Percentiles rank a stretch among this genome's conserved stretches.
Evolutionary conservation across 1,284 basidiomycete species (phyloP).

Genomic region (Ustilago crameri): DNA sequence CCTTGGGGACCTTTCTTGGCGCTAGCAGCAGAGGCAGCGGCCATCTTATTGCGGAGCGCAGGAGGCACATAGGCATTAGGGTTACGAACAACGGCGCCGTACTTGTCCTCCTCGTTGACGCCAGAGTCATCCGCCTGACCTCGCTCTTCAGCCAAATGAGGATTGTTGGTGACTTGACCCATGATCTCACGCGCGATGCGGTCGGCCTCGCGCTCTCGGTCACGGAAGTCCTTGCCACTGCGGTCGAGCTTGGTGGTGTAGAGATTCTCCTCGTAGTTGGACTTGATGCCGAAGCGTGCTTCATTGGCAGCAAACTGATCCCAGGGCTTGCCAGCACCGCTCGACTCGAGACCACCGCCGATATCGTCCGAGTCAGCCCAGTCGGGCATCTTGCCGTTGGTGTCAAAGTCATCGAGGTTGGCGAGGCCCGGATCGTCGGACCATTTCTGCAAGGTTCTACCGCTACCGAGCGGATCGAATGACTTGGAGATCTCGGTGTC

Average conservation of each 20-base stretch:
- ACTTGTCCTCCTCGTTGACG: conserved; percentile 95
- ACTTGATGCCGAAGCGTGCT: conserved; percentile 88
- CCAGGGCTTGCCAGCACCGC: conserved; percentile 73
- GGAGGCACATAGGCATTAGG: conserved; percentile 93
- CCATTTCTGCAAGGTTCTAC: conserved; percentile 58
- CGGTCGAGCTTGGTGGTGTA: conserved; percentile 96
- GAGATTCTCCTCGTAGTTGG: conserved; percentile 89
- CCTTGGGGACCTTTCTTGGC: conserved; percentile 49
- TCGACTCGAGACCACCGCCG: conserved; percentile 16
- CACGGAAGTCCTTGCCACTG: conserved; percentile 83
- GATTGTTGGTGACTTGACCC: conserved; percentile 73
- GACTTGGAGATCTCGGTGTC: conserved; percentile 61
- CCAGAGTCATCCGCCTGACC: conserved; percentile 78
- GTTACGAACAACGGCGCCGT: conserved; percentile 88
- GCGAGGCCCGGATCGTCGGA: conserved; percentile 54
- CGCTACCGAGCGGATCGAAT: conserved; percentile 50
- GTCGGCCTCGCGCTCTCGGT: conserved; percentile 87
- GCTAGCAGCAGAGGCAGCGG: conserved; percentile 42
- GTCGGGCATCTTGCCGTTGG: conserved; percentile 30
- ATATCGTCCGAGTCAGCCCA: conserved; percentile 29
- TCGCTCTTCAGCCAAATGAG: conserved; percentile 91
- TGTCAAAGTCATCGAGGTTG: conserved; percentile 34
- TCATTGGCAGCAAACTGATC: conserved; percentile 97
- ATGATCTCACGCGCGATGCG: conserved; percentile 90
- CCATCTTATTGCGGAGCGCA: conserved; percentile 74